Evolutionary conservation across 2,329 filamentous ascomycete species (phyloP).

Genomic region (Rhinocladiella similis): DNA sequence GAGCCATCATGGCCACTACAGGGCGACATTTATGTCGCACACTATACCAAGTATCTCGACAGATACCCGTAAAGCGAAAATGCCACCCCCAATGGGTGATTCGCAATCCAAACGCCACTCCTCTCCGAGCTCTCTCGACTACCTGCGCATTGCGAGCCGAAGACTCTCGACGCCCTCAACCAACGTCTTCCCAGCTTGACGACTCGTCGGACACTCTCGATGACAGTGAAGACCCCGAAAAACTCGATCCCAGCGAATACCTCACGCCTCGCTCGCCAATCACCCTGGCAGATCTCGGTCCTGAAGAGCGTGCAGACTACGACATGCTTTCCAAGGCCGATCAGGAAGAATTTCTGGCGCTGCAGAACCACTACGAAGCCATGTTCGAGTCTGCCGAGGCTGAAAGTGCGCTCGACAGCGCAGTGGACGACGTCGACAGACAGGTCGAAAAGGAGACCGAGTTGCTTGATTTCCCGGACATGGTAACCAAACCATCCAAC

Average conservation of each 20-base stretch:
- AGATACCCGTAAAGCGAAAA: constrained; percentile 25
- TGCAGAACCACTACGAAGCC: constrained; percentile 28
- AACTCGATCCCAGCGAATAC: constrained; percentile 16
- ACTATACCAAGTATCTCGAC: constrained; percentile 22
- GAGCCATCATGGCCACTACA: constrained; percentile 27
- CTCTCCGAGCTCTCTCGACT: constrained; percentile 23
- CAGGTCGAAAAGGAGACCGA: constrained; percentile 34
- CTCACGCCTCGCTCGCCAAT: constrained; percentile 17
- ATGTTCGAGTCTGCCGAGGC: constrained; percentile 20
- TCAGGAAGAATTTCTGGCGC: constrained; percentile 19
- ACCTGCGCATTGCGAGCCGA: constrained; percentile 16
- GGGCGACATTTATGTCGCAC: constrained; percentile 27
- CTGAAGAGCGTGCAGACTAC: constrained; percentile 28
- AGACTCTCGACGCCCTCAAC: not conserved
- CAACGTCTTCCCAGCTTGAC: not conserved
- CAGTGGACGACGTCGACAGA: constrained; percentile 32
- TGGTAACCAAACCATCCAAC: constrained; percentile 2
- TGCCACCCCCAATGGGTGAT: constrained; percentile 11
- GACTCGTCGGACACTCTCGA: not conserved
- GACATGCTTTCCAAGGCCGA: constrained; percentile 25
- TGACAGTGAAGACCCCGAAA: constrained; percentile 9
- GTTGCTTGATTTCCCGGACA: constrained; percentile 19
- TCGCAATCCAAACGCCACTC: constrained; percentile 6
- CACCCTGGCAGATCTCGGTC: constrained; percentile 22
- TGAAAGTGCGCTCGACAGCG: not conserved